Conservation (phyloP, 306 rosid species). For the Vigna trinervia region DNA sequence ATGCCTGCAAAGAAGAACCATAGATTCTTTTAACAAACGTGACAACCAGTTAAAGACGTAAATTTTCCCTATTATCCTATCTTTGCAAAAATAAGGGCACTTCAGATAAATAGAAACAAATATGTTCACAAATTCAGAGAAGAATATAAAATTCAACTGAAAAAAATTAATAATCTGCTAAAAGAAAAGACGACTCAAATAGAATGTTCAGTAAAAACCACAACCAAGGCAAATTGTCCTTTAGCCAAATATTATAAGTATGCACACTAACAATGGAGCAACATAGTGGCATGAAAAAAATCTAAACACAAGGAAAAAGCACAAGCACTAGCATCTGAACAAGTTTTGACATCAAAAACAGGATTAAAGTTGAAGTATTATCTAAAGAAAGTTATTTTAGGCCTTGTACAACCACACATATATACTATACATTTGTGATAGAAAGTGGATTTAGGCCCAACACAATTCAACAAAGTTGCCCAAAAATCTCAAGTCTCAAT, state of each 20-base stretch:
- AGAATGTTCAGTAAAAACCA: not conserved
- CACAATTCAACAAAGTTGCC: not conserved
- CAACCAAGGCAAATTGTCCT: not conserved
- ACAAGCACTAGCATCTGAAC: not conserved
- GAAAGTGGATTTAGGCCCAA: too few species aligned
- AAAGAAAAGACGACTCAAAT: not conserved
- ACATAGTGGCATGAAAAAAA: not conserved
- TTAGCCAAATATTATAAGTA: not conserved
- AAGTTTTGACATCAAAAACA: not conserved
- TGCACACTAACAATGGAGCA: not conserved
- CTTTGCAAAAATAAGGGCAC: not conserved
- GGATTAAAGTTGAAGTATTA: not conserved
- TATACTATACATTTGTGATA: too few species aligned
- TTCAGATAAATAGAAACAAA: not conserved
- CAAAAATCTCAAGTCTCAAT: not conserved
- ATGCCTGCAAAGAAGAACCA: conserved; percentile 68
- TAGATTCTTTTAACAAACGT: conserved; percentile 31
- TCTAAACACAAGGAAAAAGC: not conserved
- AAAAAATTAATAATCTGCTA: not conserved
- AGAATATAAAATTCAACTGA: not conserved
- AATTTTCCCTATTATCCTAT: not conserved
- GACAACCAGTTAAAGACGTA: conserved; percentile 38
- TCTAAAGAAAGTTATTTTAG: too few species aligned
- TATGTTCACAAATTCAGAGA: not conserved
- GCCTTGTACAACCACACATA: too few species aligned